These are phyloP conservation scores for Malus sieversii DNA, from an alignment of 306 rosid species.

Conservation along the genomic window DNA sequence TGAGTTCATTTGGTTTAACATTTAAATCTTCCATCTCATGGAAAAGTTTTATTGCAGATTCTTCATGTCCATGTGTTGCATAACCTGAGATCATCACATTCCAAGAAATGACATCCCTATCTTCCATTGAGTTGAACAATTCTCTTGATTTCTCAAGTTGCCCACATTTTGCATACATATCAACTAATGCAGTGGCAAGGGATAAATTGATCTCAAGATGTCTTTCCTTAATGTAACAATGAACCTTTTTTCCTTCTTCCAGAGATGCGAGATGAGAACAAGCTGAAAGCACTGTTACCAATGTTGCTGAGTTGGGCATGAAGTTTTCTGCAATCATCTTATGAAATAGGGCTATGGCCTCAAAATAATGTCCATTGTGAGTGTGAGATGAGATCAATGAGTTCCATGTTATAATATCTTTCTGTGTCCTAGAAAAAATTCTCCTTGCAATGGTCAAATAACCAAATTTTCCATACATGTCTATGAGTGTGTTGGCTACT, in stretches of 20 bases:
- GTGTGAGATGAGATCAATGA: slow-evolving; percentile 55
- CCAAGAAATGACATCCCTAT: slow-evolving; percentile 64
- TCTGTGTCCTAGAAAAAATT: slow-evolving; percentile 32
- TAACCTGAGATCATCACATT: slow-evolving; percentile 70
- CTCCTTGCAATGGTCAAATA: slow-evolving; percentile 36
- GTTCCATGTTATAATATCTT: slow-evolving; percentile 59
- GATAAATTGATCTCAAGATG: slow-evolving; percentile 42
- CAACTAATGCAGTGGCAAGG: slow-evolving; percentile 60
- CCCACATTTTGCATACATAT: slow-evolving; percentile 85
- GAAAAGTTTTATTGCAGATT: slow-evolving; percentile 54
- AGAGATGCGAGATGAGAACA: slow-evolving; percentile 66
- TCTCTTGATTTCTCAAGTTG: slow-evolving; percentile 49
- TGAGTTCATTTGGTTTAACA: slow-evolving; percentile 51
- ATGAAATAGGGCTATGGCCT: slow-evolving; percentile 45
- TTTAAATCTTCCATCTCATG: slow-evolving; percentile 50
- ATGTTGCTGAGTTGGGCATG: slow-evolving; percentile 51
- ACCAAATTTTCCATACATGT: slow-evolving; percentile 70
- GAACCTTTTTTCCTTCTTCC: slow-evolving; percentile 48
- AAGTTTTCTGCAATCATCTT: slow-evolving; percentile 41
- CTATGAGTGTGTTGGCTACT: slow-evolving; percentile 50
- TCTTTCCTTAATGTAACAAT: slow-evolving; percentile 35
- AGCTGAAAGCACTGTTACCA: slow-evolving; percentile 47
- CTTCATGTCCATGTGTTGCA: slow-evolving; percentile 58
- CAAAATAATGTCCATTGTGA: slow-evolving; percentile 31
- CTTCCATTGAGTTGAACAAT: slow-evolving; percentile 46